Evolutionary conservation across 2,329 filamentous ascomycete species (phyloP).

Genomic region (Neonectria hederae): DNA sequence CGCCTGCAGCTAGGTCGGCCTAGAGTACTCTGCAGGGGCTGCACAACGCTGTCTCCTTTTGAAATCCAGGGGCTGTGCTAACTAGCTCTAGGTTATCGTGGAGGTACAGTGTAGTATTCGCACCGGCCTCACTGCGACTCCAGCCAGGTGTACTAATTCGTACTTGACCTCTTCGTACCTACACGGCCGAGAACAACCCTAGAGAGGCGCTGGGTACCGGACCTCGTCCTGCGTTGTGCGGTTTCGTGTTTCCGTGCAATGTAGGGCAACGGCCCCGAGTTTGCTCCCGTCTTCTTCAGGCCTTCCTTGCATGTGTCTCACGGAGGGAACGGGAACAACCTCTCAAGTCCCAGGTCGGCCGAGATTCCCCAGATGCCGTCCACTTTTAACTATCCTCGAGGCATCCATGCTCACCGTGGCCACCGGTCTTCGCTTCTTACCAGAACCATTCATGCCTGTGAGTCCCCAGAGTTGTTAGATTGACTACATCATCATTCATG

Average conservation of each 20-base stretch:
- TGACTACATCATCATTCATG: background rate
- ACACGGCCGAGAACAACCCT: background rate
- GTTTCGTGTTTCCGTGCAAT: conserved; percentile 10
- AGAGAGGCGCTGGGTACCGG: background rate
- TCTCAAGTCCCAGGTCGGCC: conserved; percentile 5
- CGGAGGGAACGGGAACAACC: conserved; percentile 2
- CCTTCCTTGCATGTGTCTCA: conserved; percentile 35
- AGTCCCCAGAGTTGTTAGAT: conserved; percentile 5
- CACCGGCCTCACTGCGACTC: background rate
- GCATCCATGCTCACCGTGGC: background rate
- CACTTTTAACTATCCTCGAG: background rate
- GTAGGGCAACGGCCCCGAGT: conserved; percentile 19
- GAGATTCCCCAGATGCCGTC: conserved; percentile 10
- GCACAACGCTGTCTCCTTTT: conserved; percentile 26
- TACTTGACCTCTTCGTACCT: background rate
- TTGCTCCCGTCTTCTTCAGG: conserved; percentile 20
- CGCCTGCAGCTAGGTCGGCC: conserved; percentile 6
- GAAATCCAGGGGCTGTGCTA: conserved; percentile 35
- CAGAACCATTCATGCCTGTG: background rate
- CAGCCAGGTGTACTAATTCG: background rate
- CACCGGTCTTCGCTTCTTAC: background rate
- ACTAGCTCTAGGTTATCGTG: conserved; percentile 1
- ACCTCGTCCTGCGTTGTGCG: conserved; percentile 9
- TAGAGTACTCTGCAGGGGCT: conserved; percentile 30
- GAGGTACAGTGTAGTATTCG: background rate